Evolutionary conservation across 495 filamentous ascomycete genomes (phyloP), one percentile per base, ranked within the genome.

Genomic region (Hypoxylon lienhwacheense): DNA sequence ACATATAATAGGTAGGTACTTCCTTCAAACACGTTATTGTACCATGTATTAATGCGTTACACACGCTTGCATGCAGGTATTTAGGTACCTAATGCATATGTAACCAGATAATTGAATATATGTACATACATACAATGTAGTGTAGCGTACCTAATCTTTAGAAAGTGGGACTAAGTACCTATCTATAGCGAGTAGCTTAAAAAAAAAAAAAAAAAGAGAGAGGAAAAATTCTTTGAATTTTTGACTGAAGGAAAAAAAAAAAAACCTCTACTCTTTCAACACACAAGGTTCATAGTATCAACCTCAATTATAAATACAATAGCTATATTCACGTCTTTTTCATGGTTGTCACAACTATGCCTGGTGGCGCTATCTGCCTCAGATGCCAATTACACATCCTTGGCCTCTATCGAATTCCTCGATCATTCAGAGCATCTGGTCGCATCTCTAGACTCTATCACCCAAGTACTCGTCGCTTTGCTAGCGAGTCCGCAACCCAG

Each of bases 351-450:
- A 64, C 68, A 47, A 65, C 63, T 40, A 53, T 65, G 11, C 42
- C 64, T 10, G 47, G 68, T 47, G 53, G 70, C 63, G 71, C 73
- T 48, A 68, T 80, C 64, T 81, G 78, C 70, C 59, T 78, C 33
- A 61, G 70, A 68, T 81, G 78, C 63, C 76, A 66, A 29, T 49
- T 72, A 35, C 69, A 63, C 59, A 63, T 74, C 53, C 34, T 63
- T 50, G 41, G 48, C 53, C 34, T 63, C 48, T 41, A 47, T 49
- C 40, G 52, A 33, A 16, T 16, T 22, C 19, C 42, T 33, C 46
- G 32, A 25, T 54, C 59, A 31, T 20, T 46, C 46, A 52, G 43
- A 20, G 2, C 28, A 25, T 40, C 28, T 40, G 53, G 25, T 51
- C 47, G 22, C 45, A 35, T 37, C 21, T n/a, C 57, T 28, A 29